Evolutionary conservation across 192 early-diverging fungal species (phyloP).

Genomic region (Podochytrium sp.): DNA sequence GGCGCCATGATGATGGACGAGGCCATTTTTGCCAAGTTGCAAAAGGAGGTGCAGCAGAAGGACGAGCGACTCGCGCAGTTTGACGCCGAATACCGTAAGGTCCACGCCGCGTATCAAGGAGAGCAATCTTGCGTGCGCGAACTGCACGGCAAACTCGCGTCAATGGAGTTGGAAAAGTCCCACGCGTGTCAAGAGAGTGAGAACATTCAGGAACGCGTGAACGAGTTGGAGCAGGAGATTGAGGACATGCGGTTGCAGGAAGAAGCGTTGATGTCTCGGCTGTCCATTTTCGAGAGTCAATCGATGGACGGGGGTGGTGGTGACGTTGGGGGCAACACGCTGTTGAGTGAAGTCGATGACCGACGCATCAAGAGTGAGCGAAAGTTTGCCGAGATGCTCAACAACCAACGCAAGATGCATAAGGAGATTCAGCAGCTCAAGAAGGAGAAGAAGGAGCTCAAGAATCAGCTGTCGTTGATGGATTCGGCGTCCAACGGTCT

Average conservation of each 20-base stretch:
- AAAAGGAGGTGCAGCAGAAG: neutral
- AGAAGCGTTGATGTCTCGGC: conserved; percentile 9
- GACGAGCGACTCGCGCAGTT: neutral
- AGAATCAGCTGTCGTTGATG: conserved; percentile 3
- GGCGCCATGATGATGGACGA: conserved; percentile 13
- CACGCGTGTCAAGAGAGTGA: neutral
- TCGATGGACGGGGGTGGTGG: neutral
- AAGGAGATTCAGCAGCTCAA: conserved; percentile 12
- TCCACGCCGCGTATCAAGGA: neutral
- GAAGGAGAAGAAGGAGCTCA: conserved; percentile 17
- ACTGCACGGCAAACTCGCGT: neutral
- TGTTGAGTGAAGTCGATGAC: conserved; percentile 34
- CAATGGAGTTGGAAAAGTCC: conserved; percentile 4
- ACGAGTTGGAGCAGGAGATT: conserved; percentile 23
- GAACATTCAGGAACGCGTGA: neutral
- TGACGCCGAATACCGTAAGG: conserved; percentile 9
- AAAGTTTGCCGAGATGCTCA: conserved; percentile 1
- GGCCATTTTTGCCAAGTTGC: conserved; percentile 11
- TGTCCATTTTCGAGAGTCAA: conserved; percentile 8
- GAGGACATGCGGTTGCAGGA: conserved; percentile 25
- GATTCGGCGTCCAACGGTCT: neutral
- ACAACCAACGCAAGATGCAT: neutral
- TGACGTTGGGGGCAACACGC: conserved; percentile 9
- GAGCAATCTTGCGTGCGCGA: neutral
- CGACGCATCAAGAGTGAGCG: conserved; percentile 9